Conservation (phyloP, 768 basidiomycete genomes). For the Leccinum barrowsii region DNA sequence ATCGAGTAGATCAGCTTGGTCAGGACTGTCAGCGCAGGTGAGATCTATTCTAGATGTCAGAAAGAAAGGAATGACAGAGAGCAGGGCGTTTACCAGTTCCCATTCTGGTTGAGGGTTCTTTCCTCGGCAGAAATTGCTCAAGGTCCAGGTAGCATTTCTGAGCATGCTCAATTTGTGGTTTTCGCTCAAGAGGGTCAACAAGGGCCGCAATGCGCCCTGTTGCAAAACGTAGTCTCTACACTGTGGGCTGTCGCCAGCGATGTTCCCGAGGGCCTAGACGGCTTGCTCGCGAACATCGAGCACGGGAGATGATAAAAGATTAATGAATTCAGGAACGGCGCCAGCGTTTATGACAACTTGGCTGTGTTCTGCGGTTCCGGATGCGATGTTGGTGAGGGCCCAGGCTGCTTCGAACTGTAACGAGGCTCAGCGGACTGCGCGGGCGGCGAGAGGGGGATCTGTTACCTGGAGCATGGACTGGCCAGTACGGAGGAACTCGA, state of each 20-base stretch:
- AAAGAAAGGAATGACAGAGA: slow-evolving; percentile 8
- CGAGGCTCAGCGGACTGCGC: slow-evolving; percentile 7
- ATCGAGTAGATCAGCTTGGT: slow-evolving; percentile 98
- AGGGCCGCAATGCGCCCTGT: slow-evolving; percentile 89
- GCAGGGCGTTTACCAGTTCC: slow-evolving; percentile 69
- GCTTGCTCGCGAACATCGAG: slow-evolving; percentile 98
- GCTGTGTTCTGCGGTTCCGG: slow-evolving; percentile 97
- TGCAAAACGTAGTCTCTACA: slow-evolving; percentile 97
- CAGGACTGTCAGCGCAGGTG: slow-evolving; percentile 92
- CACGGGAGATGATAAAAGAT: slow-evolving; percentile 88
- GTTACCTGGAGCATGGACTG: slow-evolving; percentile 82
- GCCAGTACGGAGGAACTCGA: slow-evolving; percentile 82
- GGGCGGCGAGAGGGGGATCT: slow-evolving; percentile 8
- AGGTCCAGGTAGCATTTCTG: slow-evolving; percentile 96
- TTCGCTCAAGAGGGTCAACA: slow-evolving; percentile 86
- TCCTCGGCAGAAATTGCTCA: slow-evolving; percentile 98
- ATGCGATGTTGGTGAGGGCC: slow-evolving; percentile 97
- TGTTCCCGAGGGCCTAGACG: slow-evolving; percentile 99
- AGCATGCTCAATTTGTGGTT: slow-evolving; percentile 99
- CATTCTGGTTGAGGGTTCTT: slow-evolving; percentile 98
- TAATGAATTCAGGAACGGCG: slow-evolving; percentile 97
- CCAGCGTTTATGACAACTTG: slow-evolving; percentile 94
- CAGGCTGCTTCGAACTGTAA: slow-evolving; percentile 92
- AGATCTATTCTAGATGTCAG: slow-evolving; percentile 61
- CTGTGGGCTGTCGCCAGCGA: slow-evolving; percentile 96